These are phyloP conservation scores for Poa pratensis DNA, from an alignment of 176 grass and related monocot species.

Conservation along the genomic window DNA sequence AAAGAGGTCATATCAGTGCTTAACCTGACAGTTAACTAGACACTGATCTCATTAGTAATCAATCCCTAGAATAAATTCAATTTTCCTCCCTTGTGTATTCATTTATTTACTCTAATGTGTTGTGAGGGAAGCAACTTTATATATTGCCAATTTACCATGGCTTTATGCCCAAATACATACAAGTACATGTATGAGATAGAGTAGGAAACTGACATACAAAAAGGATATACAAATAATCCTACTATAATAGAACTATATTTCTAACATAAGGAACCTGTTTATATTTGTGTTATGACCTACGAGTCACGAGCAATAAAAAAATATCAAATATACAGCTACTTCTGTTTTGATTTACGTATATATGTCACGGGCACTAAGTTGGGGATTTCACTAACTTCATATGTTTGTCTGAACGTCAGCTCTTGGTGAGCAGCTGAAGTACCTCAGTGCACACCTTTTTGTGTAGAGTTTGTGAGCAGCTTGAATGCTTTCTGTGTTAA, in stretches of 20 bases:
- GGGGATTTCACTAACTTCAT: not conserved
- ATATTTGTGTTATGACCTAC: not conserved
- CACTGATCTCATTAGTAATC: not conserved
- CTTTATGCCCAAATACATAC: not conserved
- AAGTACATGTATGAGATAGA: constrained; percentile 1
- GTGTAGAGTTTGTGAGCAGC: not conserved
- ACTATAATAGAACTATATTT: not conserved
- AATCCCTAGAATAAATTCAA: not conserved
- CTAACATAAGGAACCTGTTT: not conserved
- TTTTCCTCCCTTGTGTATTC: not conserved
- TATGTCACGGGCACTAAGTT: not conserved
- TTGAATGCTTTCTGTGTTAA: not conserved
- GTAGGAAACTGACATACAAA: not conserved
- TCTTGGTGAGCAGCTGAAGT: not conserved
- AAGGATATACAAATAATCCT: constrained; percentile 11
- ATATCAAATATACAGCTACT: not conserved
- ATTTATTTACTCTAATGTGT: constrained; percentile 15
- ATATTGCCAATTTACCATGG: not conserved
- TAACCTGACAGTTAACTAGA: not conserved
- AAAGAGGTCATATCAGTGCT: not conserved
- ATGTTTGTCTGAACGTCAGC: not conserved
- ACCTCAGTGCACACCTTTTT: not conserved
- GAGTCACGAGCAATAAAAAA: not conserved
- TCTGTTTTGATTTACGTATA: not conserved
- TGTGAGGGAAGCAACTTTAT: not conserved